These are phyloP conservation scores for Exophiala aquamarina DNA, from an alignment of 2,329 filamentous ascomycete genomes.

Conservation along the genomic window DNA sequence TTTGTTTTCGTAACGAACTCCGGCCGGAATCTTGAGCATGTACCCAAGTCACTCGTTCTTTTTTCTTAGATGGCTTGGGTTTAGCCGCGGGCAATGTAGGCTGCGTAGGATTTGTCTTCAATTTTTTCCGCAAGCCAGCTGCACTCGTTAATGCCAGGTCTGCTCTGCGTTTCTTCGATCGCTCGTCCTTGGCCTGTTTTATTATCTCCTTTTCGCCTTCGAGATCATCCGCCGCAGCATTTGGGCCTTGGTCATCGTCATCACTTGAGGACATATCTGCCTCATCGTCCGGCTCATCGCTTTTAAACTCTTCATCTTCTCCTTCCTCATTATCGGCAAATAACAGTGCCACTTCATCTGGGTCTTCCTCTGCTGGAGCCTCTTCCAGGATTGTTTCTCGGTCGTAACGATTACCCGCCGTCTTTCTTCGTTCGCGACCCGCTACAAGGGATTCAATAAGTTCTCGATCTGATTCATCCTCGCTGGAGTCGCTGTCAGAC, in stretches of 20 bases:
- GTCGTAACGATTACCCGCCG: conserved; percentile 81
- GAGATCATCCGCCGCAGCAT: conserved; percentile 62
- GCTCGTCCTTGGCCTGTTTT: conserved; percentile 69
- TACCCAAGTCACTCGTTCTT: conserved; percentile 69
- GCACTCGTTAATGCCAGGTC: conserved; percentile 69
- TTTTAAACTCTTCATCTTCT: conserved; percentile 47
- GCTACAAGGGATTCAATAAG: conserved; percentile 69
- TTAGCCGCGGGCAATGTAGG: conserved; percentile 33
- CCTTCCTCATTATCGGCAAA: conserved; percentile 73
- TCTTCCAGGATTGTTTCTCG: conserved; percentile 74
- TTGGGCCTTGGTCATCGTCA: conserved; percentile 70
- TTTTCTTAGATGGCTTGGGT: conserved; percentile 63
- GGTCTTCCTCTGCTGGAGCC: conserved; percentile 47
- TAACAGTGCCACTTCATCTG: conserved; percentile 64
- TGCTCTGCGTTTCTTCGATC: conserved; percentile 77
- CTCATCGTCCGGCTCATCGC: conserved; percentile 68
- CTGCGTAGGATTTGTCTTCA: conserved; percentile 61
- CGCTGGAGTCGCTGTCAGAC: conserved; percentile 26
- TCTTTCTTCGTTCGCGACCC: conserved; percentile 72
- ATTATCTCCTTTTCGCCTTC: conserved; percentile 87
- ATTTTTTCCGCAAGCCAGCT: conserved; percentile 63
- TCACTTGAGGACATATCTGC: conserved; percentile 84
- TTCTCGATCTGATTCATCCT: conserved; percentile 33
- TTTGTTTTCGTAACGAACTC: conserved; percentile 62
- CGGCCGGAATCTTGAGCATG: conserved; percentile 62